A percentile compares a stretch with the other conserved stretches of the same genome.
phyloP scores from a whole-genome alignment of 148 eudicot genomes.

The Simmondsia chinensis region DNA sequence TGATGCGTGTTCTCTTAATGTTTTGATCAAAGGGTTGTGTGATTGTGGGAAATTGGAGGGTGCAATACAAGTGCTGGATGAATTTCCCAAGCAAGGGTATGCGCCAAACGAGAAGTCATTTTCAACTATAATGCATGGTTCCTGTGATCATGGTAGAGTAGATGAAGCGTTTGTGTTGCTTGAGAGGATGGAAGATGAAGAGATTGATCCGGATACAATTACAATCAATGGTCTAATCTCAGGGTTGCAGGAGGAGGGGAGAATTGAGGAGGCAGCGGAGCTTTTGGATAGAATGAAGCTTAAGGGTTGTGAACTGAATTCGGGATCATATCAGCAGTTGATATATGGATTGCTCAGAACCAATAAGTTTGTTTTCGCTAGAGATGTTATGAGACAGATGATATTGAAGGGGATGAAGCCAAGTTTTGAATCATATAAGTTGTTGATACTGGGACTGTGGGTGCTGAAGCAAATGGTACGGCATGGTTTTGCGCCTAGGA shows the following conservation, averaged over 20 bases:
- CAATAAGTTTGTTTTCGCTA: constrained; percentile 42
- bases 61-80: constrained; percentile 73
- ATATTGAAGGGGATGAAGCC: constrained; percentile 38
- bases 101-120: constrained; percentile 57
- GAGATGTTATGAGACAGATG: constrained; percentile 44
- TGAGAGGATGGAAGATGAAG: constrained; percentile 68
- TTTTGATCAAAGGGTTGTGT: constrained; percentile 72
- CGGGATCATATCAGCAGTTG: constrained; percentile 68
- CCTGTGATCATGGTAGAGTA: constrained; percentile 46
- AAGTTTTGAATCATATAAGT: constrained; percentile 66
- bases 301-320: constrained; percentile 68
- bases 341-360: constrained; percentile 58
- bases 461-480: constrained; percentile 56
- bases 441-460: constrained; percentile 56
- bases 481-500: constrained; percentile 61
- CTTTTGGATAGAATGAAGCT: constrained; percentile 46
- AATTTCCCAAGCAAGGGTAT: constrained; percentile 62
- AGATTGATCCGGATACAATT: constrained; percentile 49
- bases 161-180: constrained; percentile 62
- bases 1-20: constrained; percentile 77
- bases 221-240: constrained; percentile 51
- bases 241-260: constrained; percentile 54
- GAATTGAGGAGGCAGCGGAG: constrained; percentile 56
- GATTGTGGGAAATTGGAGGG: constrained; percentile 44
- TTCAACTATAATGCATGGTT: constrained; percentile 58